Base-by-base conservation (phyloP, 108 stramenopile genomes). In the Mayamaea pseudoterrestris region DNA sequence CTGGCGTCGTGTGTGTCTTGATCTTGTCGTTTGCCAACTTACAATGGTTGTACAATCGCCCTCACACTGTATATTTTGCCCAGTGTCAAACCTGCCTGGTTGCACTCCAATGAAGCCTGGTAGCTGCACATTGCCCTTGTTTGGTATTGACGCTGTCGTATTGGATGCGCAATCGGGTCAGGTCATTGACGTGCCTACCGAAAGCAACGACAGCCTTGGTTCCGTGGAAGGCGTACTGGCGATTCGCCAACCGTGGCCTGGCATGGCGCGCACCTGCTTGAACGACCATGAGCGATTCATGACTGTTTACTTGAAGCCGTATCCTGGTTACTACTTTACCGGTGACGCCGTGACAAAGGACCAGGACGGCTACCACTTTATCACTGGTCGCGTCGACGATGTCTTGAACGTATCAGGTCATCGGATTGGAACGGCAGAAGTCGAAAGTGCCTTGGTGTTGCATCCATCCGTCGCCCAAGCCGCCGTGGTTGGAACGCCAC, bases 301-400 rank as follows among this genome's bases (percentile, higher is more conserved):
- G 57, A 78, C 56, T 37, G 82, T 88, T 22, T 98, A 98, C 68
- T 68, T 94, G 46, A 71, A 77, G 40, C 83, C 90, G 7, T 98
- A 98, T 69, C 77, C 83, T 14, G 95, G 95, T 3, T 93, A 88
- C 66, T 99, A 97, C 63, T 99, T 99, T 57, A 92, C 95, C 6
- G 95, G 95, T 8, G 98, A 99, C 48, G 92, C 93, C 24, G 92
- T 83, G 51, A 66, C 62, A 21, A 72, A 86, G 32, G 96, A 97
- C 59, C 65, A 68, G 28, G 91, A 99, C 58, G 98, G 96, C 18
- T 93, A 76, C 66, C 87, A 93, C 63, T 97, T 83, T 63, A 94
- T 99, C 51, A 97, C 91, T 44, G 98, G 96, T 5, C 82, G 95
- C 31, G 88, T 96, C 46, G 96, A 99, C 46, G 96, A 96, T 55